These are phyloP conservation scores for Trichoderma harzianum DNA, from an alignment of 2,329 filamentous ascomycete species.

Conservation along the genomic window DNA sequence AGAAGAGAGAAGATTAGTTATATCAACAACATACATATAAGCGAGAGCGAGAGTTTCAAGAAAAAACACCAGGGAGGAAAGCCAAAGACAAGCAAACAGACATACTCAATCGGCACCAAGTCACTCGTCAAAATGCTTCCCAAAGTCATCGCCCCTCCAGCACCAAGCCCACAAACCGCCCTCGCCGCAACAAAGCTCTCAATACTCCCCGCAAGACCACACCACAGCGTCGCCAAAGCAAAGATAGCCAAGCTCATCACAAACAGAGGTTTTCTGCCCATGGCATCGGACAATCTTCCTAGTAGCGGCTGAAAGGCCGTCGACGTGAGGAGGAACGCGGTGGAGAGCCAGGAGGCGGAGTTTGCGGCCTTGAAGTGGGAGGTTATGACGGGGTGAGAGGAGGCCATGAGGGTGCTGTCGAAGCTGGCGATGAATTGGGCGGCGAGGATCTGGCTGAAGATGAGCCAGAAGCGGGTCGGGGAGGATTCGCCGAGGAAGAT, in stretches of 20 bases:
- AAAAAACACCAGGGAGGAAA: background rate
- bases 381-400: constrained; percentile 75
- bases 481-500: constrained; percentile 46
- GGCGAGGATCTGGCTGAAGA: constrained; percentile 58
- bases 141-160: constrained; percentile 67
- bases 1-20: background rate
- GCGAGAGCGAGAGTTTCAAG: background rate
- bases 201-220: constrained; percentile 64
- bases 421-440: constrained; percentile 61
- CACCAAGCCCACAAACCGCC: constrained; percentile 69
- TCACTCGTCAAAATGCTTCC: constrained; percentile 70
- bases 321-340: constrained; percentile 72
- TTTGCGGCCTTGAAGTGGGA: constrained; percentile 76
- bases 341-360: constrained; percentile 78
- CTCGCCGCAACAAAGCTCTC: constrained; percentile 67
- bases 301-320: constrained; percentile 74
- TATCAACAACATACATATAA: background rate
- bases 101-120: constrained; percentile 67
- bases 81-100: constrained; percentile 15
- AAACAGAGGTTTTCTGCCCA: constrained; percentile 67
- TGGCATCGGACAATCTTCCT: constrained; percentile 69
- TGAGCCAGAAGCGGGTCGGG: constrained; percentile 55
- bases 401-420: constrained; percentile 78
- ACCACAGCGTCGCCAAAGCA: constrained; percentile 63
- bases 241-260: constrained; percentile 63